Conservation (phyloP, 2,329 filamentous ascomycete species). For the Diaporthe caulivora region DNA sequence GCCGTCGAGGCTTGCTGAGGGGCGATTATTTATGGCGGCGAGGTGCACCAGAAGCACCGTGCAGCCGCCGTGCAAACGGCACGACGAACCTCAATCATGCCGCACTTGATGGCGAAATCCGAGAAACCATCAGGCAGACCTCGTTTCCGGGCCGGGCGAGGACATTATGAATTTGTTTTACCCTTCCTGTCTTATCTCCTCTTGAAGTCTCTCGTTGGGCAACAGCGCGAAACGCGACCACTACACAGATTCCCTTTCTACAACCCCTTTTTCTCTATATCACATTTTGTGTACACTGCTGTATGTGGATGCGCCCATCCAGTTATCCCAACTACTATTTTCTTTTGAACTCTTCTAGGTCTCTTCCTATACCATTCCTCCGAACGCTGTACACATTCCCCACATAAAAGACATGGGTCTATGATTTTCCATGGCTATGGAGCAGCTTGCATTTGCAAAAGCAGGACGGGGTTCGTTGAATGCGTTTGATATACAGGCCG, state of each 20-base stretch:
- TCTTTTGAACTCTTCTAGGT: neutral
- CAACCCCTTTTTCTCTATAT: constrained; percentile 24
- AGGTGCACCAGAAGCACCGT: neutral
- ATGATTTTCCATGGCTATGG: constrained; percentile 36
- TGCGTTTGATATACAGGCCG: neutral
- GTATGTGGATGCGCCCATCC: constrained; percentile 29
- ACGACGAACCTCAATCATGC: neutral
- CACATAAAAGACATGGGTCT: constrained; percentile 29
- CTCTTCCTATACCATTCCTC: constrained; percentile 9
- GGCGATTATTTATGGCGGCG: neutral
- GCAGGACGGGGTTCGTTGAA: constrained; percentile 14
- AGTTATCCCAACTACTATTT: neutral
- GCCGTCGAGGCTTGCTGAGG: neutral
- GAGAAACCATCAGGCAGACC: constrained; percentile 25
- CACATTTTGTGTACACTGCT: constrained; percentile 35
- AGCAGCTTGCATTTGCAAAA: constrained; percentile 25
- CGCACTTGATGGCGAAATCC: constrained; percentile 20
- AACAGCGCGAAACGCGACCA: constrained; percentile 25
- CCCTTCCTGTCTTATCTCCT: constrained; percentile 20
- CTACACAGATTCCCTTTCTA: constrained; percentile 28
- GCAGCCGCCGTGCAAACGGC: constrained; percentile 5
- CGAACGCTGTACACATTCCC: constrained; percentile 19
- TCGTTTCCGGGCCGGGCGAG: constrained; percentile 5
- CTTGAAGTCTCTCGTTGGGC: constrained; percentile 28
- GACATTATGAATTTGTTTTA: constrained; percentile 33